phyloP scores from a whole-genome alignment of 805 yeast genomes.

The Candida chauliodis region DNA sequence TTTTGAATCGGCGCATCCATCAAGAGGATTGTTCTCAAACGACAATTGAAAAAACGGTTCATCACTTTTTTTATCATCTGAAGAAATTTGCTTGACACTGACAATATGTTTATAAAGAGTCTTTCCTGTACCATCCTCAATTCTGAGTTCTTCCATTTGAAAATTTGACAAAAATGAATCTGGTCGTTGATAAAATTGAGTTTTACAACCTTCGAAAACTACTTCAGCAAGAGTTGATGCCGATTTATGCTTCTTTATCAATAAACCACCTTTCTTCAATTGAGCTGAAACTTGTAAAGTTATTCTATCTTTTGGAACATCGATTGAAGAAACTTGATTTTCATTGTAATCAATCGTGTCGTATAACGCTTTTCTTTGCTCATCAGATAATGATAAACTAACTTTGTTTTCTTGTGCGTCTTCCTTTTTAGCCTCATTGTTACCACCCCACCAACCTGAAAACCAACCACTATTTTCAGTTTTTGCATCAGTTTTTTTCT shows the following conservation, averaged over 20 bases:
- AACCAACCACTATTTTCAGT: slow-evolving; percentile 54
- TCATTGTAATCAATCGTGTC: slow-evolving; percentile 94
- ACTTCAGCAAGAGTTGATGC: slow-evolving; percentile 64
- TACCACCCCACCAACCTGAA: slow-evolving; percentile 63
- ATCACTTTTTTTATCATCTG: slow-evolving; percentile 13
- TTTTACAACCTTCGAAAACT: slow-evolving; percentile 75
- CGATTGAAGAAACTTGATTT: slow-evolving; percentile 44
- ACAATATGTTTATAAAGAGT: slow-evolving; percentile 85
- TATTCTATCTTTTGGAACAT: slow-evolving; percentile 69
- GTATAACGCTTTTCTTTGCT: slow-evolving; percentile 83
- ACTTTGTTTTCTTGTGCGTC: slow-evolving; percentile 29
- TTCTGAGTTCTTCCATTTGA: slow-evolving; percentile 73
- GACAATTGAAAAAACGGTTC: slow-evolving; percentile 79
- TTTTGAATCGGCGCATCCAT: slow-evolving; percentile 77
- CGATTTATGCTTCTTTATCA: slow-evolving; percentile 45
- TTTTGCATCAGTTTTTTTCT: slow-evolving; percentile 15
- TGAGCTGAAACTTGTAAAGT: slow-evolving; percentile 64
- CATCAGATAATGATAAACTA: slow-evolving; percentile 59
- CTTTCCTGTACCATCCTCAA: slow-evolving; percentile 80
- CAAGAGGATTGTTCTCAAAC: slow-evolving; percentile 84
- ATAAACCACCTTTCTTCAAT: slow-evolving; percentile 73
- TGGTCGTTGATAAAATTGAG: slow-evolving; percentile 71
- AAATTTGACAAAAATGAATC: slow-evolving; percentile 72
- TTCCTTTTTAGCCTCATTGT: slow-evolving; percentile 3
- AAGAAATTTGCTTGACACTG: slow-evolving; percentile 65